Conservation (phyloP, 2,329 filamentous ascomycete genomes). For the Cryphonectria naterciae region DNA sequence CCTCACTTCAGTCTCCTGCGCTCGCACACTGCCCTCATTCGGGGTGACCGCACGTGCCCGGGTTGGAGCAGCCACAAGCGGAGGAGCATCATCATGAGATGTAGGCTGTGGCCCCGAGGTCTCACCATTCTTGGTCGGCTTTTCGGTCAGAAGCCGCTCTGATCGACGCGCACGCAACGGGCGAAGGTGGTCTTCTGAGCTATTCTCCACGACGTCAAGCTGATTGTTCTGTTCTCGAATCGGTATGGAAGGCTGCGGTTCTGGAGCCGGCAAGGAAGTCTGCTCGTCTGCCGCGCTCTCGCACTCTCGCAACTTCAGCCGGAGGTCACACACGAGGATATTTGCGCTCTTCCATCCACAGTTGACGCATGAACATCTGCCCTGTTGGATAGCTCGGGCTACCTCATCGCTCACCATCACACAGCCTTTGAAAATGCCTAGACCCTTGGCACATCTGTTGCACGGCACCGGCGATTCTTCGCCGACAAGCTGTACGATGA, state of each 20-base stretch:
- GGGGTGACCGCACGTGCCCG: background rate
- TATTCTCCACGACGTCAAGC: background rate
- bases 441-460: background rate
- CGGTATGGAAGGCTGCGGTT: background rate
- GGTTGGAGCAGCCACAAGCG: background rate
- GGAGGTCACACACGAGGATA: background rate
- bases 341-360: background rate
- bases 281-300: background rate
- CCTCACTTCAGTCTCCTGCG: background rate
- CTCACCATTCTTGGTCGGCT: background rate
- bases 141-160: background rate
- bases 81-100: background rate
- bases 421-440: slow-evolving; percentile 12
- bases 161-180: background rate
- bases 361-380: slow-evolving; percentile 16
- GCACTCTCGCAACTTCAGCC: background rate
- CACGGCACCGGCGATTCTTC: slow-evolving; percentile 9
- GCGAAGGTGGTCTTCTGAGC: background rate
- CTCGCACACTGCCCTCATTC: background rate
- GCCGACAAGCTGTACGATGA: slow-evolving; percentile 20
- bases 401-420: slow-evolving; percentile 6
- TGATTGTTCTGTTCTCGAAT: too few relatives aligned
- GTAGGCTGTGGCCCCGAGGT: too few relatives aligned
- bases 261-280: background rate
- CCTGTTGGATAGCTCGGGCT: slow-evolving; percentile 5